Evolutionary conservation across 176 grass and related monocot species (phyloP), one percentile per base, ranked within the genome.

Genomic region (Bonia amplexicaulis): DNA sequence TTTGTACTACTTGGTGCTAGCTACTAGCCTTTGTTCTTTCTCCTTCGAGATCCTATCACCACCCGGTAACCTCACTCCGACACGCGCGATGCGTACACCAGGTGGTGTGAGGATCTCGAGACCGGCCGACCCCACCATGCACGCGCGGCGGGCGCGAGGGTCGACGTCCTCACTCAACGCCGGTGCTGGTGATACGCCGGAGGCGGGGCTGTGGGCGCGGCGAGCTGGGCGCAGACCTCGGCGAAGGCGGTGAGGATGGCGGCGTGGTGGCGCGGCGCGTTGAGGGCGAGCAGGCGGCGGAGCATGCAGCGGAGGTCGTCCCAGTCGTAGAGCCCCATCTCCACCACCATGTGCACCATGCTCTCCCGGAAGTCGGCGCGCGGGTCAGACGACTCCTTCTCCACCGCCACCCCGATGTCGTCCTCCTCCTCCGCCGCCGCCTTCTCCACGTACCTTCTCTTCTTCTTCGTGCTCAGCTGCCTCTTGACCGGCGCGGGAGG

Each of bases 341-440:
- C 93, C 26, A 96, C 80, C 59, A 96, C 92, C 93, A 98, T 98
- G 84, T 93, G 96, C 67, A 89, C 69, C 96, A 98, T 98, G 61
- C 93, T 95, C 48, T 98, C 96, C 11, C 88, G 77, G 91, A 98
- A 98, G 76, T 95, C 96, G 0, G 85, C 55, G 41, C 91, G 92
- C 10, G 93, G 96, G 73, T 98, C 93, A 49, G 88, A 90, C 52
- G 96, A 95, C 86, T 98, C 93, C 84, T 98, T 98, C 91, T 95
- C 96, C 86, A 98, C 96, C 55, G 93, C 93, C 86, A 98, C 91
- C 61, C 96, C 92, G 12, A 92, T 79, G 35, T 33, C 80, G 1
- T 9, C 88, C 42, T 35, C 80, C 65, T 2, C 66, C 71, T 3
- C n/a, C 69, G 14, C 65, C 2, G 29, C 48, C 39, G 6, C 6